Base-by-base conservation (phyloP, 2,329 filamentous ascomycete species). In the Hymenoscyphus infarciens region DNA sequence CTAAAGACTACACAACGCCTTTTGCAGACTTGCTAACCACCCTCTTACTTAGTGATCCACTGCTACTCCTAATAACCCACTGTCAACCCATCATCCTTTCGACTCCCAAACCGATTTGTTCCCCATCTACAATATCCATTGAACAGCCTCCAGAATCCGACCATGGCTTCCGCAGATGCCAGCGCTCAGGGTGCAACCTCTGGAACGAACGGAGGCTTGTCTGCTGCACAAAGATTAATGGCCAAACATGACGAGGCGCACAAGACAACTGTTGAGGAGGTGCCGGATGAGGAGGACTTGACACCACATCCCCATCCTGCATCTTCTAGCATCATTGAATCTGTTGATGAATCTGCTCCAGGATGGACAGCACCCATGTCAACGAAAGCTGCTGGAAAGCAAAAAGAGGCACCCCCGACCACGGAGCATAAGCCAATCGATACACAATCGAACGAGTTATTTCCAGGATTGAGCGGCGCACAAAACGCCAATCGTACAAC, bases 371-470 rank as follows among this genome's bases (percentile, higher is more conserved):
- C 79, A 60, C 76, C 81, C 25, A 75, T 82, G 70, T 85, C 85
- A 64, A 78, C 84, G 59, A 91, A 89, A 77, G 82, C 85, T 64
- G 84, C 85, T 54, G 86, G 84, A 60, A 92, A 91, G 80, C 86
- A 89, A 74, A 88, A 87, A 74, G 81, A 80, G 39, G 80, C 84
- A 1, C 74, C 73, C 54, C 68, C 75, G 53, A 66, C 77, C 35
- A 76, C 75, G 59, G 70, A 74, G 54, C 68, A 71, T 38, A 71
- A 72, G 62, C 69, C 78, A 53, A 79, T 97, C 65, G 91, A 98
- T 76, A 93, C 91, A 22, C 84, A 91, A 72, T 96, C 91, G 19
- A 90, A 96, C 74, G 93, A 98, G 77, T 81, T 91, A 64, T 99
- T 99, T 82, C 95, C 95, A n/a, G 88, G 93, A 70, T 85, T 99